Conservation (phyloP, 1,284 basidiomycete genomes). For the Irpex rosettiformis region DNA sequence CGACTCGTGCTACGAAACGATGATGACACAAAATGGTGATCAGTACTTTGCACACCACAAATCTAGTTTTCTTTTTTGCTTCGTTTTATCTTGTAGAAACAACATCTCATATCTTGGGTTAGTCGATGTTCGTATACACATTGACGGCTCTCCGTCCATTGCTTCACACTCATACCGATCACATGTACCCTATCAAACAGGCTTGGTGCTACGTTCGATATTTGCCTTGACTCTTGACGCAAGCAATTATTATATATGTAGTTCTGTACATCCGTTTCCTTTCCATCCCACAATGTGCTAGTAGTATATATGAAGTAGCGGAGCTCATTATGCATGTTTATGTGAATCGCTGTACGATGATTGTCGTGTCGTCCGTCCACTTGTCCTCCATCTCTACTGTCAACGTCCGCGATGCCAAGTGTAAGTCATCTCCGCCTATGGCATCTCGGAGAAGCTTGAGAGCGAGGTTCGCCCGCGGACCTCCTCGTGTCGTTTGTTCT, state of each 20-base stretch:
- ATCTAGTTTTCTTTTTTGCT: slow-evolving; percentile 2
- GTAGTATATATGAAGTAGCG: not conserved
- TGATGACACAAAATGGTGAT: slow-evolving; percentile 8
- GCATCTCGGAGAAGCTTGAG: slow-evolving; percentile 51
- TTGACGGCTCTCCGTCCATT: not conserved
- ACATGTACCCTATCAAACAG: not conserved
- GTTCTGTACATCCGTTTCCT: not conserved
- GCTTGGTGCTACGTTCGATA: not conserved
- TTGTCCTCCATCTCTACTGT: slow-evolving; percentile 60
- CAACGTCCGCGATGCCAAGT: slow-evolving; percentile 50
- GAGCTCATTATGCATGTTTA: slow-evolving; percentile 17
- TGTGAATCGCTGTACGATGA: slow-evolving; percentile 42
- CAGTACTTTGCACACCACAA: no score
- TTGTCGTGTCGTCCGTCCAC: slow-evolving; percentile 73
- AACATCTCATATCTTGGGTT: not conserved
- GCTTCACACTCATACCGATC: no score
- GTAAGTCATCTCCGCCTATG: slow-evolving; percentile 50
- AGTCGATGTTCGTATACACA: not conserved
- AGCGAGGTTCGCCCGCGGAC: slow-evolving; percentile 38
- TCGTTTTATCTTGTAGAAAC: not conserved
- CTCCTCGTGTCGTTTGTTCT: not conserved
- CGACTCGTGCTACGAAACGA: slow-evolving; percentile 17
- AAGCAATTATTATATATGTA: not conserved
- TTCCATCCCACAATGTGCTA: not conserved
- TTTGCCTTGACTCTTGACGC: not conserved